Evolutionary conservation across 441 rosid genomes (phyloP).

Genomic region (Rhodomyrtus psidioides): DNA sequence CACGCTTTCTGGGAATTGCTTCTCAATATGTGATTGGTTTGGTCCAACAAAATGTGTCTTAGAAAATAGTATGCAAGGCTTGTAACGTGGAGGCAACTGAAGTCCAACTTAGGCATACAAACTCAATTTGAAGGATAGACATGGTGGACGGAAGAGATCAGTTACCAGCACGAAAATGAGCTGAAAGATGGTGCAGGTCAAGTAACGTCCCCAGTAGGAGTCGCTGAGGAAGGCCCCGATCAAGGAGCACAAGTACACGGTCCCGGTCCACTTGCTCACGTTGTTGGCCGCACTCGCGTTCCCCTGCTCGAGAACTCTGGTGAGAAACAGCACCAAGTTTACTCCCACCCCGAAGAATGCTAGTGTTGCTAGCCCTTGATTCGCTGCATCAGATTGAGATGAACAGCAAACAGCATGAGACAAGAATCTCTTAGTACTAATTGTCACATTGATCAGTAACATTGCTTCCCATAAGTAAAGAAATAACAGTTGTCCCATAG

Average conservation of each 20-base stretch:
- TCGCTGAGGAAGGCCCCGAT: conserved; percentile 7
- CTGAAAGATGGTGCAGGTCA: conserved; percentile 4
- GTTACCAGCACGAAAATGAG: neutral
- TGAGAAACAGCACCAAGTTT: conserved; percentile 1
- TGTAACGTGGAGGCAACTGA: neutral
- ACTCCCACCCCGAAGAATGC: conserved; percentile 6
- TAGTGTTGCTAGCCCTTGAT: conserved; percentile 2
- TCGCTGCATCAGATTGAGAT: neutral
- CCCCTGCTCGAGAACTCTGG: neutral
- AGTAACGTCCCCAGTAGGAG: conserved; percentile 7
- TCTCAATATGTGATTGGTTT: too few species aligned
- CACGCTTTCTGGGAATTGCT: neutral
- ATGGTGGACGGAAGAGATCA: neutral
- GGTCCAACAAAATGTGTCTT: too few species aligned
- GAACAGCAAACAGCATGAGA: neutral
- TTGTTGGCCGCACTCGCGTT: neutral
- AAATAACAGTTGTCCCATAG: neutral
- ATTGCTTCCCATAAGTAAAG: neutral
- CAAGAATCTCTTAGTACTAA: neutral
- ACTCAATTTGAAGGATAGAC: neutral
- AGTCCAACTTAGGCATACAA: neutral
- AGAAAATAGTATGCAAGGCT: neutral
- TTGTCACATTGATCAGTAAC: neutral
- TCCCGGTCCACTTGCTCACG: neutral
- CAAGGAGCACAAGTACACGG: neutral